Conservation (phyloP, 1,139 yeast genomes). For the Taphrina pruni region DNA sequence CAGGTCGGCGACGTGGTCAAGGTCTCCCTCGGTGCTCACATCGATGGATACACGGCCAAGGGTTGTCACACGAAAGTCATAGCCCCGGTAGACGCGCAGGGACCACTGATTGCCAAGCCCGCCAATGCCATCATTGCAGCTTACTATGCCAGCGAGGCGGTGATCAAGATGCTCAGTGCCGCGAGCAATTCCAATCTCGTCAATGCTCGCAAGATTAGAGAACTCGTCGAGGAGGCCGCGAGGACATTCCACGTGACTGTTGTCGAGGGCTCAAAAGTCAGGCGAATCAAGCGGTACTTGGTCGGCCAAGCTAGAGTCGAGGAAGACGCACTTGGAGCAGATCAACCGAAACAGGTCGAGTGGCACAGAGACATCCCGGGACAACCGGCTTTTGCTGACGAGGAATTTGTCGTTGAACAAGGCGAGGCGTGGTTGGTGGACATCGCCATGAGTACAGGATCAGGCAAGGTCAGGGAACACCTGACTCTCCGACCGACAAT, state of each 20-base stretch:
- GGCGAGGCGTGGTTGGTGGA: slow-evolving; percentile 91
- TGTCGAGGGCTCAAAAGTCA: slow-evolving; percentile 88
- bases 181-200: slow-evolving; percentile 54
- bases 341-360: slow-evolving; percentile 62
- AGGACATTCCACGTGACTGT: slow-evolving; percentile 78
- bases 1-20: slow-evolving; percentile 84
- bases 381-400: slow-evolving; percentile 43
- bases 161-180: slow-evolving; percentile 74
- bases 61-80: slow-evolving; percentile 86
- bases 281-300: slow-evolving; percentile 88
- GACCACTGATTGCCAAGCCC: slow-evolving; percentile 75
- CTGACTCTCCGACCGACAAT: slow-evolving; percentile 63
- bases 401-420: slow-evolving; percentile 68
- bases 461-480: slow-evolving; percentile 43
- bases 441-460: slow-evolving; percentile 71
- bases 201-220: slow-evolving; percentile 72
- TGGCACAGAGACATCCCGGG: slow-evolving; percentile 40
- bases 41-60: slow-evolving; percentile 92
- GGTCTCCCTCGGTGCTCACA: slow-evolving; percentile 65
- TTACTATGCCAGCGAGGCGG: slow-evolving; percentile 84
- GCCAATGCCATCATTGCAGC: slow-evolving; percentile 93
- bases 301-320: slow-evolving; percentile 97
- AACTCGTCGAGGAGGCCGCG: slow-evolving; percentile 81
- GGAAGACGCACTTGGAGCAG: slow-evolving; percentile 89
- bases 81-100: slow-evolving; percentile 57